phyloP scores from a whole-genome alignment of 1,284 basidiomycete genomes.

The Mycosarcoma maydis region DNA sequence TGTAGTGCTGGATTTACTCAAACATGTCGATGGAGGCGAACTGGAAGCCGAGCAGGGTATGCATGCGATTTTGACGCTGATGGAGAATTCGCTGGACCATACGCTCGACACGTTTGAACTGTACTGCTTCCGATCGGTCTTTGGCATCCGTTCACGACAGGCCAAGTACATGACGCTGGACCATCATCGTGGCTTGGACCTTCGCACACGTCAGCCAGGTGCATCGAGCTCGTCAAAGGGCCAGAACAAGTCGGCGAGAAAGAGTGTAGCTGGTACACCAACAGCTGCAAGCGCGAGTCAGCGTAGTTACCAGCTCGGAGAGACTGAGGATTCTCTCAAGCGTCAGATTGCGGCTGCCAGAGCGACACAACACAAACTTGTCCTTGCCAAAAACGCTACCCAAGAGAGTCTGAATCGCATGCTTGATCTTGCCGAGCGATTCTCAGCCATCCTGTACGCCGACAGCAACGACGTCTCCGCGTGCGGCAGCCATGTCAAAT shows the following conservation, averaged over 20 bases:
- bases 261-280: conserved; percentile 18
- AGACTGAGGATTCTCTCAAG: conserved; percentile 47
- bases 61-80: conserved; percentile 59
- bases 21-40: conserved; percentile 42
- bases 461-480: background rate
- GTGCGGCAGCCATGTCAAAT: background rate
- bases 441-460: conserved; percentile 26
- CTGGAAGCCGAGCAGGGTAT: conserved; percentile 59
- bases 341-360: conserved; percentile 42
- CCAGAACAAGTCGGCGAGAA: conserved; percentile 4
- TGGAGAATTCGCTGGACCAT: conserved; percentile 65
- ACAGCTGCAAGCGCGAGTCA: conserved; percentile 25
- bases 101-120: conserved; percentile 65
- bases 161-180: conserved; percentile 59
- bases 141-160: conserved; percentile 58
- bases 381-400: conserved; percentile 30
- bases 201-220: conserved; percentile 32
- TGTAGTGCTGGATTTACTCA: conserved; percentile 33
- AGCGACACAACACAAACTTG: conserved; percentile 43
- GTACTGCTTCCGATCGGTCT: conserved; percentile 60
- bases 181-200: conserved; percentile 64
- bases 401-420: conserved; percentile 28
- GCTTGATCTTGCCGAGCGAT: conserved; percentile 23
- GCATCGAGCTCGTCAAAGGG: conserved; percentile 3
- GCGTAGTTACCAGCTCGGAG: conserved; percentile 44